These are phyloP conservation scores for Echinochloa phyllopogon DNA, from an alignment of 176 grass and related monocot species.

Conservation along the genomic window DNA sequence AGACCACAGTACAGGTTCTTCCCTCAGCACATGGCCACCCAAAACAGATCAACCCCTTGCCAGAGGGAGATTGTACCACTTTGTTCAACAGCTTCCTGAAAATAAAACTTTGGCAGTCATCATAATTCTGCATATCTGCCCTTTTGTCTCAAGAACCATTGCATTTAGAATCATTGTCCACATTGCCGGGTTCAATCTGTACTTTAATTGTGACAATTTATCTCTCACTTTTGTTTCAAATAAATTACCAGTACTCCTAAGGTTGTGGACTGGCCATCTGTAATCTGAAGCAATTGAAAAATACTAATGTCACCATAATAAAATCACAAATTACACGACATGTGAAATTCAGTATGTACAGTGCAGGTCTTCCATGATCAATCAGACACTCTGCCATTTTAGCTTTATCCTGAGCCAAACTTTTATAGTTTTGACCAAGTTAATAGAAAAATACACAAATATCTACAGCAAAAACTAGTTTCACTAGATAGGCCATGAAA, in stretches of 20 bases:
- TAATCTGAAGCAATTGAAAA: slow-evolving; percentile 25
- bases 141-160: slow-evolving; percentile 17
- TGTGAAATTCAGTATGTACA: not conserved
- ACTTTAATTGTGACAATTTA: not conserved
- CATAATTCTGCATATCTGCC: slow-evolving; percentile 7
- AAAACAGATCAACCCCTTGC: slow-evolving; percentile 57
- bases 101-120: slow-evolving; percentile 28
- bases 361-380: not conserved
- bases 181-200: not conserved
- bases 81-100: slow-evolving; percentile 30
- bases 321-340: slow-evolving; percentile 25
- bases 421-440: too few species aligned
- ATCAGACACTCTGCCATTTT: not conserved
- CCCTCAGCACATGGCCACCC: slow-evolving; percentile 54
- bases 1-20: slow-evolving; percentile 47
- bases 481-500: too few species aligned
- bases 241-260: slow-evolving; percentile 7
- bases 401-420: too few species aligned
- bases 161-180: slow-evolving; percentile 4
- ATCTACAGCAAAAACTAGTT: too few species aligned
- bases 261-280: not conserved
- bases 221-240: not conserved
- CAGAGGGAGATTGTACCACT: slow-evolving; percentile 41
- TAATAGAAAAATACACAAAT: too few species aligned
- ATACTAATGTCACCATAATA: slow-evolving; percentile 13